Conservation (phyloP, 306 rosid genomes). For the Rosa persica region DNA sequence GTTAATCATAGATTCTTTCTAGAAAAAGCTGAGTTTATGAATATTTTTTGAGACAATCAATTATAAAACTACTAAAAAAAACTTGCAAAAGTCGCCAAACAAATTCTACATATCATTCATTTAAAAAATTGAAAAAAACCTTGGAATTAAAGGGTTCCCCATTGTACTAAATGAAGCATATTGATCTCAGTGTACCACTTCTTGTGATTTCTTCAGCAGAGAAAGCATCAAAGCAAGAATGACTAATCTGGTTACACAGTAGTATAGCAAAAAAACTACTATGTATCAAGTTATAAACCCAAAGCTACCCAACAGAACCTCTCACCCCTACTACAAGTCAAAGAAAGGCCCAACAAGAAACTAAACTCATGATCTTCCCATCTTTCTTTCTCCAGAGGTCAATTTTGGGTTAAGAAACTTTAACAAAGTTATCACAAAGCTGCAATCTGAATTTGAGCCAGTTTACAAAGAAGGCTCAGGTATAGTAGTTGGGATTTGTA, state of each 20-base stretch:
- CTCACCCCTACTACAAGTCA: not conserved
- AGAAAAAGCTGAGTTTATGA: not conserved
- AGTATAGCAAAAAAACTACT: not conserved
- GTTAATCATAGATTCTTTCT: not conserved
- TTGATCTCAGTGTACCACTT: not conserved
- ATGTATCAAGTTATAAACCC: slow-evolving; percentile 1
- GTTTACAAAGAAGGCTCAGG: not conserved
- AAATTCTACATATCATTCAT: not conserved
- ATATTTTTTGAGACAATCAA: not conserved
- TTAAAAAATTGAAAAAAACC: not conserved
- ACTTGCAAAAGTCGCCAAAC: not conserved
- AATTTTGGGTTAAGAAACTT: not conserved
- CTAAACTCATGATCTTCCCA: not conserved
- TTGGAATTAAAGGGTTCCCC: not conserved
- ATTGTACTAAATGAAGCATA: not conserved
- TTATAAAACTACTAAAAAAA: not conserved
- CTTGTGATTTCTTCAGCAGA: not conserved
- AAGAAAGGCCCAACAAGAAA: not conserved
- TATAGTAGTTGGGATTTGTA: not conserved
- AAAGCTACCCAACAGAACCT: not conserved
- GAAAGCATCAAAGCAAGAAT: not conserved
- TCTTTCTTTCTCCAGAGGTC: not conserved
- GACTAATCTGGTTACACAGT: not conserved
- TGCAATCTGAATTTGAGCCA: not conserved
- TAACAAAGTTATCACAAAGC: not conserved